These are phyloP conservation scores for Cercophora newfieldiana DNA, from an alignment of 495 filamentous ascomycete genomes.

Conservation along the genomic window DNA sequence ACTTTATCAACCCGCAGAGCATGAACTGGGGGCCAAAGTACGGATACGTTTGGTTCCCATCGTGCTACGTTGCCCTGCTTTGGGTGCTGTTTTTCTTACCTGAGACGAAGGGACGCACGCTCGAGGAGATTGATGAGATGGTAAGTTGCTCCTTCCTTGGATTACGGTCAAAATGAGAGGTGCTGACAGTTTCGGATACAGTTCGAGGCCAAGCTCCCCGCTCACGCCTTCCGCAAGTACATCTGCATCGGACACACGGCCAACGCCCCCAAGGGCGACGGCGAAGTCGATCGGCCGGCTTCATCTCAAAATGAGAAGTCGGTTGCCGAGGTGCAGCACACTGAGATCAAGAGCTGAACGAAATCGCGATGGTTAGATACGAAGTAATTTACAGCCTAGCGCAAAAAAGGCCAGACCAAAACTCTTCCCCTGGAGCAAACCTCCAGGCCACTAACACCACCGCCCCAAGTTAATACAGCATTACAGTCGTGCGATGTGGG, in stretches of 20 bases:
- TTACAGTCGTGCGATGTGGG: not conserved
- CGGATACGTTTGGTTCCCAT: slow-evolving; percentile 55
- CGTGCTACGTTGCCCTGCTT: slow-evolving; percentile 25
- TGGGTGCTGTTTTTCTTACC: slow-evolving; percentile 55
- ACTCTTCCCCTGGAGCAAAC: not conserved
- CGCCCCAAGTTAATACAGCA: not conserved
- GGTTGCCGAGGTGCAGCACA: not conserved
- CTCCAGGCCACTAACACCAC: not conserved
- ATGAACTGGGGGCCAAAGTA: slow-evolving; percentile 59
- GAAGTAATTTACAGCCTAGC: too few species aligned
- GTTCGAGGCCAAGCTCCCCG: slow-evolving; percentile 50
- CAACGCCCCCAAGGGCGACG: not conserved
- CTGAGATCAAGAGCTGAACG: slow-evolving; percentile 4
- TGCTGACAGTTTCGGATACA: slow-evolving; percentile 18
- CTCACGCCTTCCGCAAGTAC: slow-evolving; percentile 49
- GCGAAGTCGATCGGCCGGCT: not conserved
- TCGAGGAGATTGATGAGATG: slow-evolving; percentile 58
- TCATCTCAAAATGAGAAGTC: slow-evolving; percentile 1
- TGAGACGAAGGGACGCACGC: slow-evolving; percentile 52
- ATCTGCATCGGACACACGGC: slow-evolving; percentile 33
- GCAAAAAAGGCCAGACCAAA: too few species aligned
- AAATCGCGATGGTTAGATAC: not conserved
- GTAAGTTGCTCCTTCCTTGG: slow-evolving; percentile 23
- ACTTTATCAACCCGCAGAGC: slow-evolving; percentile 60
- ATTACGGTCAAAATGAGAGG: not conserved